Conservation (phyloP, 371 early-diverging fungal species). For the Rhizopus microsporus region DNA sequence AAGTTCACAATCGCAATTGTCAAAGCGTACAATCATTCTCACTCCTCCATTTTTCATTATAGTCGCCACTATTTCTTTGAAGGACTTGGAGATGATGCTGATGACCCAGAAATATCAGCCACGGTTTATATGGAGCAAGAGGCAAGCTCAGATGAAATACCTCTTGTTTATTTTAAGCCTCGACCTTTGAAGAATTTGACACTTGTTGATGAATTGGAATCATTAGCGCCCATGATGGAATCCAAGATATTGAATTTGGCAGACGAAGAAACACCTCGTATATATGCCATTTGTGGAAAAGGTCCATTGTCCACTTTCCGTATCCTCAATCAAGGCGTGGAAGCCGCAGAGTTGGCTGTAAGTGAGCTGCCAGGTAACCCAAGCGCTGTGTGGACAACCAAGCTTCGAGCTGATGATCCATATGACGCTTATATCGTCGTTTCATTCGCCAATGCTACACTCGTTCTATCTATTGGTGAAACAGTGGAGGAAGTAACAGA, state of each 20-base stretch:
- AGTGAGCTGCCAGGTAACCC: constrained; percentile 93
- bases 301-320: constrained; percentile 82
- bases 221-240: constrained; percentile 77
- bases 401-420: constrained; percentile 64
- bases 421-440: constrained; percentile 90
- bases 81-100: constrained; percentile 89
- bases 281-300: constrained; percentile 88
- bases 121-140: constrained; percentile 69
- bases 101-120: constrained; percentile 76
- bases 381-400: constrained; percentile 93
- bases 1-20: constrained; percentile 29
- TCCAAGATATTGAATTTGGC: constrained; percentile 81
- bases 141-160: constrained; percentile 43
- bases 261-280: constrained; percentile 92
- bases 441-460: constrained; percentile 90
- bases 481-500: constrained; percentile 94
- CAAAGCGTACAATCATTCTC: neutral
- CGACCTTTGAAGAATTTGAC: constrained; percentile 82
- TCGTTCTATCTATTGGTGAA: constrained; percentile 92
- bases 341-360: constrained; percentile 89
- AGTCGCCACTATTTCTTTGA: constrained; percentile 91
- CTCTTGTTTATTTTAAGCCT: constrained; percentile 75
- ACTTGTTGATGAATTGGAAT: constrained; percentile 88
- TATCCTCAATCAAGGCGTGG: constrained; percentile 90
- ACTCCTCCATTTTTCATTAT: constrained; percentile 7